Evolutionary conservation across 2,329 filamentous ascomycete species (phyloP).

Genomic region (Rhytidhysteron rufulum): DNA sequence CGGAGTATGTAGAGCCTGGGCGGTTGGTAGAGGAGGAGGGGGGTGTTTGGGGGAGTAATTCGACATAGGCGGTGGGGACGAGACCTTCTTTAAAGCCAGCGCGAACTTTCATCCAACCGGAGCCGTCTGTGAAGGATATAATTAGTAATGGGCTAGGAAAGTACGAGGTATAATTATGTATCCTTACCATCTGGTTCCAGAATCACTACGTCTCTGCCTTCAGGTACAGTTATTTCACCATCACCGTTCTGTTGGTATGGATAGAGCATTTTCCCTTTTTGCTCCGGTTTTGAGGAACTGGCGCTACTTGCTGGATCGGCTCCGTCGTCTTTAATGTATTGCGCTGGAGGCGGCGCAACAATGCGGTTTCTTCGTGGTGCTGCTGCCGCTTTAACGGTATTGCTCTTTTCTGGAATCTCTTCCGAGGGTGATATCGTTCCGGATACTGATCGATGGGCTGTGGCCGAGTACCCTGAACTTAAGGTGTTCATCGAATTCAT

Average conservation of each 20-base stretch:
- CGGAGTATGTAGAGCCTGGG: conserved; percentile 63
- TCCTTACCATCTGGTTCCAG: conserved; percentile 82
- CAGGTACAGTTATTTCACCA: conserved; percentile 75
- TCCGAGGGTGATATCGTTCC: conserved; percentile 52
- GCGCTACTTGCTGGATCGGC: conserved; percentile 39
- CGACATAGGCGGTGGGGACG: conserved; percentile 82
- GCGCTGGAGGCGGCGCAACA: conserved; percentile 79
- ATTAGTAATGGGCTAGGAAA: conserved; percentile 10
- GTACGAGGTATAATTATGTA: no score
- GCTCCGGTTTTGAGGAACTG: conserved; percentile 45
- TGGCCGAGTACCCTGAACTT: conserved; percentile 81
- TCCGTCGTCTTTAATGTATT: conserved; percentile 68
- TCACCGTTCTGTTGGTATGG: conserved; percentile 74
- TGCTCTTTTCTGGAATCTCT: conserved; percentile 38
- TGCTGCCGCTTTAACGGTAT: conserved; percentile 24
- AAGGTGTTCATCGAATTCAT: conserved; percentile 73
- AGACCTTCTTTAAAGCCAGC: conserved; percentile 73
- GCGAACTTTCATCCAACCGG: conserved; percentile 86
- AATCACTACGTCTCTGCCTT: conserved; percentile 73
- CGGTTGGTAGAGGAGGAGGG: conserved; percentile 34
- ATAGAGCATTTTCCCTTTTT: conserved; percentile 86
- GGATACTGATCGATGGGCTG: conserved; percentile 71
- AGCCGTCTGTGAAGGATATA: conserved; percentile 63
- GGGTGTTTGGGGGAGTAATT: conserved; percentile 52
- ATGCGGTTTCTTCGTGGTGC: conserved; percentile 61